These are phyloP conservation scores for Podaxis pistillaris DNA, from an alignment of 768 basidiomycete genomes.

Conservation along the genomic window DNA sequence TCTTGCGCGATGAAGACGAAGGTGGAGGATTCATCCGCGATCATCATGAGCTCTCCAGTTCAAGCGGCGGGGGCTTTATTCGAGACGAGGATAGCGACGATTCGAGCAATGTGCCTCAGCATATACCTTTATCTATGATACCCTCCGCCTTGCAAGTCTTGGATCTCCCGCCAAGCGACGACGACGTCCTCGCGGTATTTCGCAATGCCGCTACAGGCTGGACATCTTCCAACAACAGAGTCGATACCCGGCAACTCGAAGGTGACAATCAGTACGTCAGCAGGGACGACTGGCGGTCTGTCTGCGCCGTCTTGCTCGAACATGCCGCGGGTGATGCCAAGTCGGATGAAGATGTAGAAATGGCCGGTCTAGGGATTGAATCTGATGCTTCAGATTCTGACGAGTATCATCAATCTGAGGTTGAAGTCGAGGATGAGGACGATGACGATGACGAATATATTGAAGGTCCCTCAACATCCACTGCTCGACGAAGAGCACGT, in stretches of 20 bases:
- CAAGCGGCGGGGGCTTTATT: slow-evolving; percentile 31
- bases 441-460: slow-evolving; percentile 25
- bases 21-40: slow-evolving; percentile 22
- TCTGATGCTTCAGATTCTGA: slow-evolving; percentile 17
- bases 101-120: slow-evolving; percentile 16
- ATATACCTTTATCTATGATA: slow-evolving; percentile 55
- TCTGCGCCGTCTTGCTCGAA: slow-evolving; percentile 74
- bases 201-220: slow-evolving; percentile 76
- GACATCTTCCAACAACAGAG: slow-evolving; percentile 32
- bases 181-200: slow-evolving; percentile 71
- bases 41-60: background rate
- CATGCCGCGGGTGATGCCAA: slow-evolving; percentile 27
- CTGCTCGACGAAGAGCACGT: slow-evolving; percentile 20
- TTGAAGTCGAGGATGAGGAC: slow-evolving; percentile 27
- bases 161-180: slow-evolving; percentile 69
- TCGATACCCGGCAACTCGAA: slow-evolving; percentile 16
- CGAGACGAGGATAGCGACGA: slow-evolving; percentile 19
- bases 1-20: slow-evolving; percentile 13
- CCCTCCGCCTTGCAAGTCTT: slow-evolving; percentile 62
- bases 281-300: slow-evolving; percentile 74
- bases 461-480: slow-evolving; percentile 22
- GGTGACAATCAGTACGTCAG: slow-evolving; percentile 41
- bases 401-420: slow-evolving; percentile 25
- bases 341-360: slow-evolving; percentile 18
- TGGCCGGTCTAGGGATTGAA: slow-evolving; percentile 3